Percentiles rank a stretch among this genome's conserved stretches.
Conservation (phyloP, 345 rosid genomes). For the Angophora floribunda region DNA sequence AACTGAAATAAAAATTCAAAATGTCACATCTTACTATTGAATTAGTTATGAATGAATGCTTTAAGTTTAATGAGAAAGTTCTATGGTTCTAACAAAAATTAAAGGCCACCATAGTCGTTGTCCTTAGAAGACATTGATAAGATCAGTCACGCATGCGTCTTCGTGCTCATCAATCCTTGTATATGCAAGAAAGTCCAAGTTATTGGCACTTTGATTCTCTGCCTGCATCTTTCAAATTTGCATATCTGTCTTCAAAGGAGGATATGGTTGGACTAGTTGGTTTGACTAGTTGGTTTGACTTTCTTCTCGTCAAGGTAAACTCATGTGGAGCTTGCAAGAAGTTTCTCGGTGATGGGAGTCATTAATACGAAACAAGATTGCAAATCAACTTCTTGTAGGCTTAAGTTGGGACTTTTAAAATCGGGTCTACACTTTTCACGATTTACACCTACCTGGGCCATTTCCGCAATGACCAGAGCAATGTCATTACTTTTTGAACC, state of each 20-base stretch:
- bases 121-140: neutral
- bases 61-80: neutral
- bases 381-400: neutral
- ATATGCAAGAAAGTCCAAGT: neutral
- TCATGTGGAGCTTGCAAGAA: neutral
- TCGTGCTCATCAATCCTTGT: neutral
- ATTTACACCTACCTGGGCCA: neutral
- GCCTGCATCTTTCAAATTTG: neutral
- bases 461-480: neutral
- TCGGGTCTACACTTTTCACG: neutral
- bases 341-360: neutral
- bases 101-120: neutral
- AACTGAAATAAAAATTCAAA: neutral
- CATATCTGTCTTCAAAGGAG: neutral
- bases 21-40: neutral
- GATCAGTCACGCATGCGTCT: neutral
- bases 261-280: neutral
- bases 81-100: neutral
- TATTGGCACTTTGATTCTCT: neutral
- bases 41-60: neutral
- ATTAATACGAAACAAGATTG: neutral
- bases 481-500: neutral
- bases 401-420: neutral
- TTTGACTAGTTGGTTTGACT: no score
- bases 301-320: neutral